Evolutionary conservation across 805 yeast species (phyloP).

Genomic region (Pichia ethanolica): DNA sequence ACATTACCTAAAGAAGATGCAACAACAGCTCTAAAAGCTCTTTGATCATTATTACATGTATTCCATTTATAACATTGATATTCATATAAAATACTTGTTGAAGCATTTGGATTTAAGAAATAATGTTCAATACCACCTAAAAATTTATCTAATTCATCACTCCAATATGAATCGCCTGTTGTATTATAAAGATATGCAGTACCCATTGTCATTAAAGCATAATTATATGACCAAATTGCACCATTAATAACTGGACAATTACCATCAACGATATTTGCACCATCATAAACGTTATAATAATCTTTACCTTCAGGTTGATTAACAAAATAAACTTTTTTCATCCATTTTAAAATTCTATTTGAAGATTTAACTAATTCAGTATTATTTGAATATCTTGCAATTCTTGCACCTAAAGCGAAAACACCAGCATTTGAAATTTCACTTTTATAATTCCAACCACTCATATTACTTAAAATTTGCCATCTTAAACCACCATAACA

Average conservation of each 20-base stretch:
- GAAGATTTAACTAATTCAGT: constrained; percentile 67
- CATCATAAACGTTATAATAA: constrained; percentile 54
- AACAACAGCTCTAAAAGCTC: constrained; percentile 52
- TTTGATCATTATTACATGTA: constrained; percentile 64
- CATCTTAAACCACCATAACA: constrained; percentile 92
- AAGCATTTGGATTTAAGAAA: constrained; percentile 19
- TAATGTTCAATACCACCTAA: constrained; percentile 37
- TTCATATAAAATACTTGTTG: constrained; percentile 44
- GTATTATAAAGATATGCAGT: constrained; percentile 58
- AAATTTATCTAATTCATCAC: constrained; percentile 31
- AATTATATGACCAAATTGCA: constrained; percentile 61
- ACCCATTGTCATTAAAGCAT: constrained; percentile 62
- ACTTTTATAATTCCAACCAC: constrained; percentile 90
- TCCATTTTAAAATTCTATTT: constrained; percentile 75
- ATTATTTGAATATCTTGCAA: constrained; percentile 77
- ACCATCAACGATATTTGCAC: constrained; percentile 49
- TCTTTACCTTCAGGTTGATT: constrained; percentile 26
- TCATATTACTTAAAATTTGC: constrained; percentile 93
- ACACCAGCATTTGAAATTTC: constrained; percentile 82
- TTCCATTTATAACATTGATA: constrained; percentile 44
- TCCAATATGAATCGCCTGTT: constrained; percentile 43
- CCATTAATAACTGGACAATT: constrained; percentile 37
- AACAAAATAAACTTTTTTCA: constrained; percentile 45
- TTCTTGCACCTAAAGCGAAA: constrained; percentile 79
- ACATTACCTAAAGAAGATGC: constrained; percentile 11